Evolutionary conservation across 129 eudicot species (phyloP).

Genomic region (Flaveria trinervia): DNA sequence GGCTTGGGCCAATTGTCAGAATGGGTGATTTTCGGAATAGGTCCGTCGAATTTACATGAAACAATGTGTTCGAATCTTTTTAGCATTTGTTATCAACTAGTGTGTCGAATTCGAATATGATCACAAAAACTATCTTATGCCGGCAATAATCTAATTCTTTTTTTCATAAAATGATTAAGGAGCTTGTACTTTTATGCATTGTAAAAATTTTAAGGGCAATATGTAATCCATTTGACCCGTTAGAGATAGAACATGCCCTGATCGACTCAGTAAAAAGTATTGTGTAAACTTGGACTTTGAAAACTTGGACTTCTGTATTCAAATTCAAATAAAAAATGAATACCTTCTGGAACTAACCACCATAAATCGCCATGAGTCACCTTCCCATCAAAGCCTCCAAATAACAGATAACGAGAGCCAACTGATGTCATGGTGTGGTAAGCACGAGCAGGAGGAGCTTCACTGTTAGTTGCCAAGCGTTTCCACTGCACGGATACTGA

Average conservation of each 20-base stretch:
- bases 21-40: background rate
- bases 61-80: background rate
- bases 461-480: constrained; percentile 71
- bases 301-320: constrained; percentile 17
- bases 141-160: background rate
- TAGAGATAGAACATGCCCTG: background rate
- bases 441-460: constrained; percentile 88
- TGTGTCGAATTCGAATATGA: background rate
- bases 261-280: background rate
- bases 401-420: constrained; percentile 82
- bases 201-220: background rate
- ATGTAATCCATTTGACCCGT: background rate
- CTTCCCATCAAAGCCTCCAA: constrained; percentile 99
- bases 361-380: constrained; percentile 86
- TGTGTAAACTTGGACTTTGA: background rate
- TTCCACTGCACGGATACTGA: constrained; percentile 97
- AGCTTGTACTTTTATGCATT: background rate
- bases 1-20: background rate
- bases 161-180: too few species aligned
- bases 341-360: constrained; percentile 99
- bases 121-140: background rate
- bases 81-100: background rate
- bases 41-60: background rate
- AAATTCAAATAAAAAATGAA: background rate
- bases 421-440: constrained; percentile 86